Evolutionary conservation across 2,329 filamentous ascomycete genomes (phyloP), one percentile per base, ranked within the genome.

Genomic region (Biscogniauxia sp.): DNA sequence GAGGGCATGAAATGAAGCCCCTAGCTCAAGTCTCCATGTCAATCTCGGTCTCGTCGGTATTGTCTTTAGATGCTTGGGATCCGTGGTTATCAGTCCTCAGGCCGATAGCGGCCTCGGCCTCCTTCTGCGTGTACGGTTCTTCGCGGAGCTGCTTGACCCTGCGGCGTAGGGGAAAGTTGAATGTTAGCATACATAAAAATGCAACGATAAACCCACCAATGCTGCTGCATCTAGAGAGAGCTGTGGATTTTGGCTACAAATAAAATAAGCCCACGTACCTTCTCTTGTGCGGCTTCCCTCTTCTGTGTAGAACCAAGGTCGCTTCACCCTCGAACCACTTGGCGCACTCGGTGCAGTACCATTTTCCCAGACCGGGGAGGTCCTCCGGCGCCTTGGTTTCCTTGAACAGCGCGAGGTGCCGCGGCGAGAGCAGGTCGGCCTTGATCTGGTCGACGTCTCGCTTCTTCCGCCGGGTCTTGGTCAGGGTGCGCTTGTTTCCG

Each of bases 391-490:
- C 86, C 73, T 97, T 96, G 51, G 88, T 86, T 55, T 87, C 84
- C 73, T 93, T 90, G 81, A 89, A 93, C 66, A 91, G 86, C 53
- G 86, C 79, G 37, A 99, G 86, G 73, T 98, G 93, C 74, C 88
- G 90, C 20, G 91, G 84, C 32, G 89, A 90, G 65, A 83, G 80
- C 59, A 97, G 78, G 75, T 99, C 95, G 66, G 88, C 86, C 73
- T 93, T 88, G 76, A 98, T 87, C 79, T 98, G 93, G 77, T 99
- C 95, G 72, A 97, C 83, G 76, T 96, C 94, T 76, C 95, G 86
- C 20, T 84, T 87, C 71, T 87, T 85, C 65, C 89, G 84, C 76
- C 91, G 85, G 3, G 89, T 93, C 78, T 93, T 93, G 59, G 85
- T 87, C 64, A 87, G 81, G n/a, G 86, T 88, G 53, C 82, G 80